Base-by-base conservation (phyloP, 176 grass and related monocot genomes). In the Raddia guianensis region DNA sequence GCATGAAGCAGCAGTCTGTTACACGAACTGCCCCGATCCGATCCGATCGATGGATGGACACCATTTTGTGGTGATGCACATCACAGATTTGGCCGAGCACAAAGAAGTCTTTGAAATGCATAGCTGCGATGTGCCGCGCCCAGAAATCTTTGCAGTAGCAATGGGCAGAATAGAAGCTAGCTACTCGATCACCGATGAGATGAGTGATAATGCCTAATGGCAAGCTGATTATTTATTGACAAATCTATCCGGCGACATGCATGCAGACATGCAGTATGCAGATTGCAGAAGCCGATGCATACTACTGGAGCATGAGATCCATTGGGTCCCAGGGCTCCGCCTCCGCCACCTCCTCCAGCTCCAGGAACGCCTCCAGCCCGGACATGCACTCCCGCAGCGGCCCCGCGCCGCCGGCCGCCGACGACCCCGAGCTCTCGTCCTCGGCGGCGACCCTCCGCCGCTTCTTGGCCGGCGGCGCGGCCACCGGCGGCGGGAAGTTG, bases 401-500 rank as follows among this genome's bases (percentile, higher is more conserved):
- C 20, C 80, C 84, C 6, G n/a, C 11, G 0, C 53, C 73, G 0
- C 59, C 27, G 8, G 8, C 47, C 75, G 2, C 43, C 54, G 56
- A 84, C 0, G 86, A 88, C 0, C 66, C 73, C 0, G 89, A 74
- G 54, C 86, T 91, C 68, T 85, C 27, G 27, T 27, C 85, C 72
- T 82, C 72, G 0, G 13, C 37, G 0, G 43, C 57, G 19, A 12
- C n/a, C n/a, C 2, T 42, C 0, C 45, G 53, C 54, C 68, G 61
- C 79, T 58, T 85, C 57, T 65, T 59, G 64, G 66, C 9, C 2
- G 19, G 40, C 16, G 72, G 49, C 5, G 35, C 54, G 72, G 21
- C 59, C 0, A 83, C 18, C 5, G 73, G 45, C 46, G 80, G 70
- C 9, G 91, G 82, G 80, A 97, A 97, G 80, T 97, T 97, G 63